Percentiles rank a stretch among this genome's conserved stretches.
These are phyloP conservation scores for Sarocladiaceae sp. DNA, from an alignment of 2,329 filamentous ascomycete genomes.

Conservation along the genomic window DNA sequence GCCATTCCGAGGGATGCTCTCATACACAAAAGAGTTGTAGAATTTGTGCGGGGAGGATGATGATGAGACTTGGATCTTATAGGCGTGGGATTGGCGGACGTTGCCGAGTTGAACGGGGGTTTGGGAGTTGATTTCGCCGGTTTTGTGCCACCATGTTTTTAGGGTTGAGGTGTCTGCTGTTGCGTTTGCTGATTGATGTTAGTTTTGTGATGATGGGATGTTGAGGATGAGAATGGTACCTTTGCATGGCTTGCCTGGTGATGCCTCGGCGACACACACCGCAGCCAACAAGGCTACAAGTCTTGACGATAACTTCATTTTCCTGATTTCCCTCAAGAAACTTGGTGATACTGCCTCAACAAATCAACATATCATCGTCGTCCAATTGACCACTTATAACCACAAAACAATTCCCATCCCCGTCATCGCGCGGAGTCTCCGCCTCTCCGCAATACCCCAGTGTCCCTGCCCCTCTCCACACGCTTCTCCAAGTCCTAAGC, in stretches of 20 bases:
- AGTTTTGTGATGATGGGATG: not conserved
- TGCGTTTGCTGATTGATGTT: conserved; percentile 3
- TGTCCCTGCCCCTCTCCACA: not conserved
- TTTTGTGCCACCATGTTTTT: conserved; percentile 18
- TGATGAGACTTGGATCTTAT: conserved; percentile 13
- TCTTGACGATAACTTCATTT: no score
- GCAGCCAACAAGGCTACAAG: not conserved
- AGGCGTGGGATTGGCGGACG: conserved; percentile 17
- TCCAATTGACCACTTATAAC: no score
- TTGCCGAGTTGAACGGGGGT: conserved; percentile 12
- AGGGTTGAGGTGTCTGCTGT: conserved; percentile 12
- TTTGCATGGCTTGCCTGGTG: not conserved
- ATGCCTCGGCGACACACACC: not conserved
- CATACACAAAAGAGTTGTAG: conserved; percentile 29
- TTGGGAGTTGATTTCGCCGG: conserved; percentile 15
- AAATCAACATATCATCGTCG: no score
- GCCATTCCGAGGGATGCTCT: conserved; percentile 31
- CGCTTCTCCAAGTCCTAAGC: no score
- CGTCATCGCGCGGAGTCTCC: no score
- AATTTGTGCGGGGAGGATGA: conserved; percentile 9
- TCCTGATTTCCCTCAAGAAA: no score
- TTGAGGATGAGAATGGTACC: not conserved
- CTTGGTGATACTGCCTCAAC: no score
- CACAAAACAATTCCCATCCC: no score
- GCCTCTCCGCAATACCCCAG: not conserved